Evolutionary conservation across 805 yeast species (phyloP).

Genomic region (Clavispora santaluciae): DNA sequence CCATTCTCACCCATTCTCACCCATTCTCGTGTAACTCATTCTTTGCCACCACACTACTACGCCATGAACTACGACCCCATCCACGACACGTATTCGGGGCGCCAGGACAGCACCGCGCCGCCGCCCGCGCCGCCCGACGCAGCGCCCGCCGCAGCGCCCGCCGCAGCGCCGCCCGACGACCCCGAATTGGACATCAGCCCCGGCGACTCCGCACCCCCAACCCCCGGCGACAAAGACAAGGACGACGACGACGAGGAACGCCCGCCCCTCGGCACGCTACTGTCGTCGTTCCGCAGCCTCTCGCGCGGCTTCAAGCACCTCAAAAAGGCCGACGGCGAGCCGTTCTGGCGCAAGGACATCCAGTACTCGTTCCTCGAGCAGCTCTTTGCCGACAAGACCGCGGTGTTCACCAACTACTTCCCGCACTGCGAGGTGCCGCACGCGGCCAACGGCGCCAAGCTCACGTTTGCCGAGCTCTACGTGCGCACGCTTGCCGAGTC

Average conservation of each 20-base stretch:
- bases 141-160: too few species aligned
- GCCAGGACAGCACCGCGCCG: too few species aligned
- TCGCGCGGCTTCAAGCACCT: slow-evolving; percentile 49
- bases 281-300: slow-evolving; percentile 9
- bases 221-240: slow-evolving; percentile 1
- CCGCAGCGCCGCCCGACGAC: too few species aligned
- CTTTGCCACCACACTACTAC: not conserved
- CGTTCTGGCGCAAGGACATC: slow-evolving; percentile 82
- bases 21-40: too few species aligned
- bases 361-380: slow-evolving; percentile 72
- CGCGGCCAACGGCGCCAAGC: slow-evolving; percentile 37
- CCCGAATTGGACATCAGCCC: too few species aligned
- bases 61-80: slow-evolving; percentile 42
- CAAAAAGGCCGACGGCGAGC: slow-evolving; percentile 89
- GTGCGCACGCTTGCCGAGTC: slow-evolving; percentile 78
- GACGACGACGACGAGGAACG: slow-evolving; percentile 4
- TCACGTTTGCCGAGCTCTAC: slow-evolving; percentile 82
- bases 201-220: not conserved
- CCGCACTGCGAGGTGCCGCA: slow-evolving; percentile 36
- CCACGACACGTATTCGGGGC: slow-evolving; percentile 30
- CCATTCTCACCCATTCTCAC: too few species aligned
- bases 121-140: too few species aligned
- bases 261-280: slow-evolving; percentile 9
- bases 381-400: slow-evolving; percentile 57
- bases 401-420: slow-evolving; percentile 66